Percentiles rank a stretch among this genome's conserved stretches.
phyloP scores from a whole-genome alignment of 768 basidiomycete genomes.

The Leccinellum rugosiceps region DNA sequence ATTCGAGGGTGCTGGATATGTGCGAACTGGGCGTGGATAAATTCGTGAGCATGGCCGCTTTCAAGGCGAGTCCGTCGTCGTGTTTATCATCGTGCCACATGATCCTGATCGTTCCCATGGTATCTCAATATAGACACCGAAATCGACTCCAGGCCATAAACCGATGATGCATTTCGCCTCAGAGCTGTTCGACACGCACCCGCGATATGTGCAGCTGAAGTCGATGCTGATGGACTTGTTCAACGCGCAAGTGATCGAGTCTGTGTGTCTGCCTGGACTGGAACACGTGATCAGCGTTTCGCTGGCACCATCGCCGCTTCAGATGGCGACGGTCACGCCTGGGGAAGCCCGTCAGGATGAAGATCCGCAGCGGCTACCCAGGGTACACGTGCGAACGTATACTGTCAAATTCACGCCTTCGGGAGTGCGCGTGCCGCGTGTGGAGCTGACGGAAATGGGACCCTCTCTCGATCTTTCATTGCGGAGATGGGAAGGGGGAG shows the following conservation, averaged over 20 bases:
- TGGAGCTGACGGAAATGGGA: conserved; percentile 85
- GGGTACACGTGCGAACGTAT: conserved; percentile 87
- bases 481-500: conserved; percentile 71
- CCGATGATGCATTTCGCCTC: conserved; percentile 96
- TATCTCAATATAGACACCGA: conserved; percentile 54
- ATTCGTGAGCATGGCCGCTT: conserved; percentile 73
- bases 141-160: conserved; percentile 85
- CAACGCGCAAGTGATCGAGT: conserved; percentile 81
- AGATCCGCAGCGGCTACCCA: conserved; percentile 56
- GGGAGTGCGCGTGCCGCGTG: conserved; percentile 75
- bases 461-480: conserved; percentile 83
- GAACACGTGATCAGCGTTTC: conserved; percentile 87
- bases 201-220: conserved; percentile 88
- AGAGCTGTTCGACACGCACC: conserved; percentile 92
- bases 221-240: conserved; percentile 89
- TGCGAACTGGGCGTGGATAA: conserved; percentile 87
- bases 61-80: conserved; percentile 62
- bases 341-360: conserved; percentile 35
- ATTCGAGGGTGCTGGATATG: conserved; percentile 88
- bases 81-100: background rate
- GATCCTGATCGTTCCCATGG: background rate
- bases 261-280: conserved; percentile 78
- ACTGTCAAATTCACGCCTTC: conserved; percentile 70
- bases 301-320: conserved; percentile 58
- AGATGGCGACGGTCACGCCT: background rate